These are phyloP conservation scores for Phylloporus rhodoxanthus DNA, from an alignment of 768 basidiomycete species.

Conservation along the genomic window DNA sequence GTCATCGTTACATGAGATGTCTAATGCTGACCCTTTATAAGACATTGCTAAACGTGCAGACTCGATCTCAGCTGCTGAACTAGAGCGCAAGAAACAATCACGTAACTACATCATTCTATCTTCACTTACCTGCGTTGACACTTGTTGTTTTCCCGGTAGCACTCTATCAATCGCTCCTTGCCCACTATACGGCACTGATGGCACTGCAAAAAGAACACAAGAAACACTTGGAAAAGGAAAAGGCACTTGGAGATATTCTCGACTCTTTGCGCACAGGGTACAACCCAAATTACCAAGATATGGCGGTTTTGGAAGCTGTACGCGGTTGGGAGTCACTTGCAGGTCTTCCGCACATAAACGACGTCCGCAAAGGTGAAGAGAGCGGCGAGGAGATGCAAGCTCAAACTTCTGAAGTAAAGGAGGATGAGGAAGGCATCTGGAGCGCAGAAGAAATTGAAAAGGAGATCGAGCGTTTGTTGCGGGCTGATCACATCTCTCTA, in stretches of 20 bases:
- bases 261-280: conserved; percentile 75
- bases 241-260: conserved; percentile 77
- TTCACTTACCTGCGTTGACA: not conserved
- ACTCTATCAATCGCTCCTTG: conserved; percentile 67
- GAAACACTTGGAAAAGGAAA: conserved; percentile 68
- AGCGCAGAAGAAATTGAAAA: conserved; percentile 51
- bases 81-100: conserved; percentile 82
- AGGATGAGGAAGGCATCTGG: conserved; percentile 59
- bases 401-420: conserved; percentile 18
- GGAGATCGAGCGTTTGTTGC: conserved; percentile 51
- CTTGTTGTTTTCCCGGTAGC: conserved; percentile 42
- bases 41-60: conserved; percentile 77
- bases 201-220: conserved; percentile 70
- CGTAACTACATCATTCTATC: conserved; percentile 45
- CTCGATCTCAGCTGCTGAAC: conserved; percentile 67
- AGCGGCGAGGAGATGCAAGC: conserved; percentile 30
- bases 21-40: conserved; percentile 26
- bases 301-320: conserved; percentile 96
- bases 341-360: conserved; percentile 65
- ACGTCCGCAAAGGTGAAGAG: conserved; percentile 48
- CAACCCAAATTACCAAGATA: conserved; percentile 99
- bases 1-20: not conserved
- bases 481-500: conserved; percentile 66
- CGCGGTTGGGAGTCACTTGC: conserved; percentile 84
- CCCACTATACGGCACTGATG: conserved; percentile 69